Evolutionary conservation across 2,329 filamentous ascomycete species (phyloP), one percentile per base, ranked within the genome.

Genomic region (Penicillium italicum): DNA sequence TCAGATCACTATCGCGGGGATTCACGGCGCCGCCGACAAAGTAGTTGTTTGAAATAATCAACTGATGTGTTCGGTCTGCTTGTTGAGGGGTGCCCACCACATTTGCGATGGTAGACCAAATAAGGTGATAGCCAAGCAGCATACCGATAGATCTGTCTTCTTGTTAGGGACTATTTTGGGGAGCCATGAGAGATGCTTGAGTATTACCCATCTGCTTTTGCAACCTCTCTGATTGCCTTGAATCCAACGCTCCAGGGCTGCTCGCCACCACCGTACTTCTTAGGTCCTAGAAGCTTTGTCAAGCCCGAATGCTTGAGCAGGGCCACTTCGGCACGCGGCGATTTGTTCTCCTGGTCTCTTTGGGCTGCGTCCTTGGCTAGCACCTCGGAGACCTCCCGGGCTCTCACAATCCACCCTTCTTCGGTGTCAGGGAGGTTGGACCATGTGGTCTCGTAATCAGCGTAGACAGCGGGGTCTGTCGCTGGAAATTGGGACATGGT

Each of bases 11-110:
- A 65, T 88, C 84, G 4, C 85, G 80, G 0, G 84, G 85, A 60
- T 88, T 88, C 20, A 88, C 85, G 0, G 85, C 82, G n/a, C 75
- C 85, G 8, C 85, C 84, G 14, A 88, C 77, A 58, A 86, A 87
- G 69, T 83, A 85, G 67, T 88, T 87, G 71, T 86, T 86, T 18
- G 76, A 69, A 56, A 85, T 79, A 63, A 88, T 84, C 48, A 80
- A 70, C 58, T 84, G 75, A 55, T 85, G 79, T 1, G 77, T 69
- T 18, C 79, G 79, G 14, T 85, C 82, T 18, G 79, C 79, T 67
- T 88, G 85, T 60, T 85, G 81, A 0, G 80, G 69, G 0, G 76
- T 84, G 1, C 85, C 85, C 10, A 87, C 81, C 0, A 87, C 74
- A 55, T 81, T 82, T 16, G 82, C 83, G 0, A 82, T 86, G 0